These are phyloP conservation scores for Pilasporangium apinafurcum DNA, from an alignment of 352 stramenopile species.

Conservation along the genomic window DNA sequence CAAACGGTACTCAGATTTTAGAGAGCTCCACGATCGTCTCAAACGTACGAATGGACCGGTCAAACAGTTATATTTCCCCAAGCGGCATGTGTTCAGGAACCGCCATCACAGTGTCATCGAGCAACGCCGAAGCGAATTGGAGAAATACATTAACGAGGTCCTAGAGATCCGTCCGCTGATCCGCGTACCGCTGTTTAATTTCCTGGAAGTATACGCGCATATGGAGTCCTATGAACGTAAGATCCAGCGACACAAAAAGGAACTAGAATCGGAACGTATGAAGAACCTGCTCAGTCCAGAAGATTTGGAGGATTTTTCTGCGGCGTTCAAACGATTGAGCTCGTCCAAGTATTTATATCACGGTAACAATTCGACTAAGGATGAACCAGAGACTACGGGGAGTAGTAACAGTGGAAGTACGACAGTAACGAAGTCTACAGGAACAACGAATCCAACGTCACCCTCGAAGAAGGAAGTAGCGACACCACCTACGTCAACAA, in stretches of 20 bases:
- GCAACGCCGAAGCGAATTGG: slow-evolving; percentile 73
- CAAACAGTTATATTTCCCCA: slow-evolving; percentile 81
- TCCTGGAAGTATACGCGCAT: slow-evolving; percentile 83
- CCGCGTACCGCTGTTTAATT: slow-evolving; percentile 83
- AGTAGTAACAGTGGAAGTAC: slow-evolving; percentile 8
- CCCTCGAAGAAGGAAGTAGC: slow-evolving; percentile 7
- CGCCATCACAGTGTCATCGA: slow-evolving; percentile 83
- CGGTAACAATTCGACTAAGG: slow-evolving; percentile 29
- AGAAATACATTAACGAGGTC: slow-evolving; percentile 87
- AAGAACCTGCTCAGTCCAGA: slow-evolving; percentile 71
- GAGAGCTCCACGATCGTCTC: slow-evolving; percentile 78
- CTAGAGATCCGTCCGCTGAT: slow-evolving; percentile 76
- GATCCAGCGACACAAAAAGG: slow-evolving; percentile 79
- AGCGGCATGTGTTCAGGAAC: slow-evolving; percentile 83
- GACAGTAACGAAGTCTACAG: slow-evolving; percentile 9
- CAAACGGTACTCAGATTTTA: slow-evolving; percentile 87
- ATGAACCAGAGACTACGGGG: slow-evolving; percentile 10
- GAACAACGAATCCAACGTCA: slow-evolving; percentile 12
- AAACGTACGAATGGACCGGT: slow-evolving; percentile 72
- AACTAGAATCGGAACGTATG: slow-evolving; percentile 83
- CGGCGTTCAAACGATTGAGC: slow-evolving; percentile 73
- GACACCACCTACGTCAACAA: slow-evolving; percentile 40
- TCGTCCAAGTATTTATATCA: slow-evolving; percentile 84
- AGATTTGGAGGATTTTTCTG: slow-evolving; percentile 63
- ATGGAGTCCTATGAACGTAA: slow-evolving; percentile 86